Base-by-base conservation (phyloP, 768 basidiomycete species). In the Termitomyces sp. region DNA sequence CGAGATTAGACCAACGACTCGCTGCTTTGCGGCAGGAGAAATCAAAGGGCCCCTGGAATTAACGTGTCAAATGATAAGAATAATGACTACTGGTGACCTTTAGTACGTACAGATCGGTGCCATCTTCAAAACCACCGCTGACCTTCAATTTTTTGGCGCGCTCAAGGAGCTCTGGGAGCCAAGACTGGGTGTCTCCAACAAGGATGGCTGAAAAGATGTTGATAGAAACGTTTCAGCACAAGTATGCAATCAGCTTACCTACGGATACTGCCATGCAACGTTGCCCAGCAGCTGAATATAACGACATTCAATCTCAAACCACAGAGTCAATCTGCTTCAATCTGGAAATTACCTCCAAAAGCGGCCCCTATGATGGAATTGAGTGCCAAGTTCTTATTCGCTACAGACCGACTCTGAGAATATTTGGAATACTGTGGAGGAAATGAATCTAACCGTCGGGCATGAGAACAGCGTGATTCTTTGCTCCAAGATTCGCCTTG, bases 191-290 rank as follows among this genome's bases (percentile, higher is more conserved):
- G 43, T 85, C 79, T 34, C 96, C 96, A 33, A 99, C 92, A 51
- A 96, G 80, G 30, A 97, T 71, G n/a, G 79, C 89, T 87, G 42
- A 18, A 57, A 33, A 34, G 54, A n/a, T 56, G 26, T 57, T 47
- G 33, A 51, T 52, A 40, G 20, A 44, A 13, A 56, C 30, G 30
- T 13, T 32, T 32, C 18, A 45, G 43, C 27, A 4, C 32, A 26
- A 34, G 4, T 14, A 16, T 18, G 32, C 20, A 44, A 9, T 40
- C 14, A 50, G 65, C 86, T 67, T 61, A 89, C 93, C 90, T 33
- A 95, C 93, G 13, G 94, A 96, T 43, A 96, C 76, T 13, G 94
- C 95, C 95, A 97, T 98, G 75, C 95, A 98, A 57, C 97, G 84
- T 71, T 98, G 96, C 13, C 96, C 96, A 32, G 96, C 96, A 62